Evolutionary conservation across 768 basidiomycete genomes (phyloP), one percentile per base, ranked within the genome.

Genomic region (Mycena alexandri): DNA sequence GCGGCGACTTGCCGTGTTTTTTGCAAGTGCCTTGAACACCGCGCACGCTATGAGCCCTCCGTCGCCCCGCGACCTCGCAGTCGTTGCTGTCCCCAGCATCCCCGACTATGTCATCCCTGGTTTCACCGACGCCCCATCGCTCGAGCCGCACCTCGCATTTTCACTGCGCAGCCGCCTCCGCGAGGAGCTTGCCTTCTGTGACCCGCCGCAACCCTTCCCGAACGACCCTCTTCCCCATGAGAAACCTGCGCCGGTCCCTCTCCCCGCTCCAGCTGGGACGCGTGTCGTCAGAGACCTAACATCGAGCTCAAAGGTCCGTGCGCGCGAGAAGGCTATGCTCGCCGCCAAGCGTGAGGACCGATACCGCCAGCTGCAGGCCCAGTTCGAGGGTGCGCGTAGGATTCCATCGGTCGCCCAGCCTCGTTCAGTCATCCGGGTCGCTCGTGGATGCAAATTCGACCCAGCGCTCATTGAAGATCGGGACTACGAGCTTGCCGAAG

Each of bases 101-200:
- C 33, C 52, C 17, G 16, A 13, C 9, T 42, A 55, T 13, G 22
- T 55, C 38, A 5, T 55, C 54, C 54, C 22, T 21, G 38, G 11
- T 42, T 55, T n/a, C n/a, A n/a, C n/a, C n/a, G n/a, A n/a, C 22
- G 41, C 38, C 38, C 21, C 24, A 6, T 19, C 14, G 5, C 10
- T 55, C 10, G 57, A 59, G 46, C 57, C 57, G 6, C 57, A 59
- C 21, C 3, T 59, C 33, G 13, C 13, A 21, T 59, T 59, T 44
- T 3, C 13, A 9, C 47, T 59, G 5, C 29, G 33, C 8, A 14
- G 17, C 2, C 43, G 57, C 5, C 44, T 59, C 14, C 2, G 8
- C 9, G 29, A 59, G 21, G 57, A 59, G 11, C 46, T 47, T 1
- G n/a, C 6, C 3, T 33, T 59, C 19, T 19, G 57, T 10, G 44